Base-by-base conservation (phyloP, 345 rosid species). In the Combretum micranthum region DNA sequence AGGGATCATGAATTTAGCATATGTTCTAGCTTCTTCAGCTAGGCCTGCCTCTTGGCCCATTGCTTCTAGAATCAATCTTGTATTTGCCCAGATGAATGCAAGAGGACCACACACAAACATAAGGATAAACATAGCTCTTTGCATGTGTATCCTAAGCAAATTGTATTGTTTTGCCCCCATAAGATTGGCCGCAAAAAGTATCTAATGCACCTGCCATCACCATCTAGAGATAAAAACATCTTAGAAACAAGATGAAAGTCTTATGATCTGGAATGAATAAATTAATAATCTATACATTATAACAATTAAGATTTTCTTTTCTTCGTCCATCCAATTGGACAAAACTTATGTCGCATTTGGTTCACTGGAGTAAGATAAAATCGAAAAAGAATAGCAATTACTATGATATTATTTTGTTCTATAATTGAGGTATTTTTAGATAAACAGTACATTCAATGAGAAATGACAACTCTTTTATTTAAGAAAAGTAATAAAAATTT, bases 141-240 rank as follows among this genome's bases (percentile, higher is more conserved):
- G 97, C 79, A 57, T 78, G 65, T 85, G 87, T 55, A 87, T 70
- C 14, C 93, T 85, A 7, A 90, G 69, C 83, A 80, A 62, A 20
- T 64, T 75, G 60, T 81, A 75, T 72, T 78, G 90, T 66, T 72
- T 81, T 22, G 93, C 97, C 60, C n/a, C 97, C 97, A 55, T 74
- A 87, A 2, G 97, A 75, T 56, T 90, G 96, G 1, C 97, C 96
- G 48, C 93, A 85, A 15, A 83, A 78, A n/a, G 97, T 90, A 15
- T 90, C 92, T 21, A 90, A 72, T 1, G 97, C 92, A 61, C 88
- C 76, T 62, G 90, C 83, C 85, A 85, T 80, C 69, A 95, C 96
- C 76, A 71, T 20, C 97, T 89, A 52, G 47, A 20, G 18, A 42
- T 13, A 9, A 42, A 11, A 53, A 53, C n/a, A 50, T 3, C 3